phyloP scores from a whole-genome alignment of 352 stramenopile genomes.

The Pythium graminicola region DNA sequence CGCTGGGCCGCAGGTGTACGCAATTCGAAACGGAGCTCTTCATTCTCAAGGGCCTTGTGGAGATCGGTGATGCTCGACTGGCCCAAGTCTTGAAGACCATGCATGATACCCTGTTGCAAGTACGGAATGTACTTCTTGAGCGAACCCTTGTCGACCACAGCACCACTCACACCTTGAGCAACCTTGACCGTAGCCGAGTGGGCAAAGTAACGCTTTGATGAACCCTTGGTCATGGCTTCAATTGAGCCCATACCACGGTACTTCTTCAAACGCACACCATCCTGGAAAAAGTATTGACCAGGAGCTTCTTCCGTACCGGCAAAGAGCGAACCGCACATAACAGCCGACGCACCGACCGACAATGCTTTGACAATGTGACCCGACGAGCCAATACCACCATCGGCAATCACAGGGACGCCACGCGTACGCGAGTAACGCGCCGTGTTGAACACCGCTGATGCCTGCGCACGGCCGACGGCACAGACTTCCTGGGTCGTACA shows the following conservation, averaged over 20 bases:
- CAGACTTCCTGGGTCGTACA: constrained; percentile 99
- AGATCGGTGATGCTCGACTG: constrained; percentile 88
- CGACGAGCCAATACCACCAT: constrained; percentile 97
- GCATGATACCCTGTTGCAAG: constrained; percentile 96
- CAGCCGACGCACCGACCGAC: constrained; percentile 93
- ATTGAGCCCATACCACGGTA: constrained; percentile 99
- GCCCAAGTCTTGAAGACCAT: constrained; percentile 98
- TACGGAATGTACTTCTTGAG: constrained; percentile 99
- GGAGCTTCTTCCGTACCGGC: constrained; percentile 98
- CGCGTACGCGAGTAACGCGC: constrained; percentile 93
- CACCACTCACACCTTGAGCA: constrained; percentile 97
- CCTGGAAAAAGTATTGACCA: constrained; percentile 99
- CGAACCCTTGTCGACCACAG: constrained; percentile 99
- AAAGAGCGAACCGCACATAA: constrained; percentile 99
- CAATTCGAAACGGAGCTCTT: constrained; percentile 94
- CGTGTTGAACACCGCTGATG: constrained; percentile 98
- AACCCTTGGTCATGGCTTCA: constrained; percentile 98
- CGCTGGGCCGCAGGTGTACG: constrained; percentile 97
- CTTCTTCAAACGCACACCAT: constrained; percentile 99
- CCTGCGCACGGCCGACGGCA: constrained; percentile 97
- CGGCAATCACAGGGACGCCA: constrained; percentile 97
- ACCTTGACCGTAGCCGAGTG: constrained; percentile 94
- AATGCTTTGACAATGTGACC: constrained; percentile 99
- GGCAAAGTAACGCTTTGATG: constrained; percentile 90
- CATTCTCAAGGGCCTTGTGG: constrained; percentile 71